Evolutionary conservation across 2,329 filamentous ascomycete genomes (phyloP), one percentile per base, ranked within the genome.

Genomic region (Samsoniella hepiali): DNA sequence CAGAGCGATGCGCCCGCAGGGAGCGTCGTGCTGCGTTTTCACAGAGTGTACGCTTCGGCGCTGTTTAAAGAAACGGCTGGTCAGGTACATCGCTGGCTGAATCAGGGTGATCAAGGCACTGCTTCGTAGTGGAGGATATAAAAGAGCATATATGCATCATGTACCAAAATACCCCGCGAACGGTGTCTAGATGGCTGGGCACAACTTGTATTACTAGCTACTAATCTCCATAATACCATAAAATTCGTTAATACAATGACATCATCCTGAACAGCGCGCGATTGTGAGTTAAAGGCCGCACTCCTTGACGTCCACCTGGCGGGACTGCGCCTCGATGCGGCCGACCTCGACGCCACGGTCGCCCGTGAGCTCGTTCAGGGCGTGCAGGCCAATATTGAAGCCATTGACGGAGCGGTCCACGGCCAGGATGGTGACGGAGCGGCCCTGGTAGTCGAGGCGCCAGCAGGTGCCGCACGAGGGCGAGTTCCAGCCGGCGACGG

Each of bases 391-490:
- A 65, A 88, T 79, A 75, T 86, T 87, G 76, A 85, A 83, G 49
- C 82, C 82, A 4, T 65, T 64, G 15, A 29, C 74, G 34, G 81
- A 75, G 67, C 79, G 78, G 73, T 88, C 85, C 63, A 88, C 76
- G 64, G 81, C 85, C 9, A 85, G 75, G 49, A 88, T 74, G 72
- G 82, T 79, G 76, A 88, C 78, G 62, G 74, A 80, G 64, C 73
- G 76, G 66, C 80, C 80, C 47, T 79, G 75, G 73, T 81, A 88
- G 15, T 75, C 78, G 63, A 87, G 76, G 64, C 76, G 69, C 79
- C 82, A 88, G 79, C 86, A 88, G 36, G 78, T 80, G 57, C 86
- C 86, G 75, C 86, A 88, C 73, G 78, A 71, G 57, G 76, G 67
- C 3, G 81, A 84, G 78, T 85, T 85, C 83, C 83, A 87, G 63